Base-by-base conservation (phyloP, 148 eudicot genomes). In the Drosera capensis region DNA sequence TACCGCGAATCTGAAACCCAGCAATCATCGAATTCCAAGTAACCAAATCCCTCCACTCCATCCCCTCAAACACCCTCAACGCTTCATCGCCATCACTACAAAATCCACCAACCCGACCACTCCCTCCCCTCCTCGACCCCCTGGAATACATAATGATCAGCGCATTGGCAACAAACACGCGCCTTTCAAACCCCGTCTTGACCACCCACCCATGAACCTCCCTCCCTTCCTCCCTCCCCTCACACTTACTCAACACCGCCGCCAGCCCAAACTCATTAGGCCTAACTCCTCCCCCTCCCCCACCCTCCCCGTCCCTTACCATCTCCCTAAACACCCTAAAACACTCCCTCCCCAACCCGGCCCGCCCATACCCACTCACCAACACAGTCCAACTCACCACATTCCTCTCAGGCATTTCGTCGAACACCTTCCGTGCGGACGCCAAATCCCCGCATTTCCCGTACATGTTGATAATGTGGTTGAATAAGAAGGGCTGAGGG, bases 1-100 rank as follows among this genome's bases (percentile, higher is more conserved):
- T 28, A 30, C 65, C 71, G 9, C 58, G 41, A 45, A 51, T 46
- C 22, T 59, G 62, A 54, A 70, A 65, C 40, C 67, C 72, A 19
- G 63, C 62, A 54, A 75, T 60, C 74, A 75, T 65, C 1, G 77
- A 60, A 60, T 75, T 75, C 57, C 68, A 75, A n/a, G 77, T 45
- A 13, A 75, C 64, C 24, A 71, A 51, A 51, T 68, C 68, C 2
- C 62, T 57, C 17, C 29, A 58, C 42, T 52, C 42, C 65, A 67
- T 57, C 28, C 6, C 35, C 22, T 51, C 39, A 45, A 71, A 75
- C 22, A 71, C 71, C 40, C 18, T 62, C 77, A 64, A 64, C 40
- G 81, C 74, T 51, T 70, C 80, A 21, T 52, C 42, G 14, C 23
- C 41, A 11, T 40, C 52, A 14, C 7, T 21, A 47, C 20, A 19